phyloP scores from a whole-genome alignment of 1,284 basidiomycete genomes.

The Boletus mariae region DNA sequence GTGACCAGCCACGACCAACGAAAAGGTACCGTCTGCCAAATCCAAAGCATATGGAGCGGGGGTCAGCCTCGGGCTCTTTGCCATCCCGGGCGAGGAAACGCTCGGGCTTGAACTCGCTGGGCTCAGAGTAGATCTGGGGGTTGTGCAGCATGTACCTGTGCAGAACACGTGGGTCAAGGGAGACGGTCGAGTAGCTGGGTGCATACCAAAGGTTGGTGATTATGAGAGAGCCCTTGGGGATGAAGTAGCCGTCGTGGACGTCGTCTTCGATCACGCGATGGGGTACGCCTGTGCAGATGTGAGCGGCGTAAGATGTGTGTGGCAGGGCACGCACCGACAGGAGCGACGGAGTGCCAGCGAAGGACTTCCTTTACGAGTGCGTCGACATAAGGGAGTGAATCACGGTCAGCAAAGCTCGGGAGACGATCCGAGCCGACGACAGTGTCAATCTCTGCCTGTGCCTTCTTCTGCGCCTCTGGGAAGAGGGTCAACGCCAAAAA shows the following conservation, averaged over 20 bases:
- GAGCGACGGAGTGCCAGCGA: constrained; percentile 56
- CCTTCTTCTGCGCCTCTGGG: constrained; percentile 40
- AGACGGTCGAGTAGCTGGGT: background rate
- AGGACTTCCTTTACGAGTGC: constrained; percentile 61
- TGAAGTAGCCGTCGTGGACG: constrained; percentile 36
- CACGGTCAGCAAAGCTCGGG: constrained; percentile 58
- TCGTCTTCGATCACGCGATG: constrained; percentile 55
- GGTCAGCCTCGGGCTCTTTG: constrained; percentile 47
- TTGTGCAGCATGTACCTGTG: constrained; percentile 45
- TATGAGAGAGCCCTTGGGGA: constrained; percentile 39
- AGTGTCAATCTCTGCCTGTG: constrained; percentile 60
- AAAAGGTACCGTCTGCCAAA: constrained; percentile 54
- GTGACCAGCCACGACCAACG: constrained; percentile 1
- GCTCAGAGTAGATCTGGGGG: constrained; percentile 35
- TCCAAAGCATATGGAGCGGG: constrained; percentile 52
- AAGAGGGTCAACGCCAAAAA: constrained; percentile 37
- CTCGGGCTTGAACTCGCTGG: constrained; percentile 36
- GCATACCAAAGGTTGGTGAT: constrained; percentile 39
- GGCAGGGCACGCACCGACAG: constrained; percentile 40
- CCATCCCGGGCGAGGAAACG: constrained; percentile 34
- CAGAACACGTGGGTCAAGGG: background rate
- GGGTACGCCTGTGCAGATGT: constrained; percentile 40
- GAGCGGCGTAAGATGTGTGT: background rate
- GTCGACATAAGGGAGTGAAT: constrained; percentile 55
- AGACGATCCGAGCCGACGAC: constrained; percentile 59